phyloP scores from a whole-genome alignment of 2,329 filamentous ascomycete species.

The Endothia cerciana region DNA sequence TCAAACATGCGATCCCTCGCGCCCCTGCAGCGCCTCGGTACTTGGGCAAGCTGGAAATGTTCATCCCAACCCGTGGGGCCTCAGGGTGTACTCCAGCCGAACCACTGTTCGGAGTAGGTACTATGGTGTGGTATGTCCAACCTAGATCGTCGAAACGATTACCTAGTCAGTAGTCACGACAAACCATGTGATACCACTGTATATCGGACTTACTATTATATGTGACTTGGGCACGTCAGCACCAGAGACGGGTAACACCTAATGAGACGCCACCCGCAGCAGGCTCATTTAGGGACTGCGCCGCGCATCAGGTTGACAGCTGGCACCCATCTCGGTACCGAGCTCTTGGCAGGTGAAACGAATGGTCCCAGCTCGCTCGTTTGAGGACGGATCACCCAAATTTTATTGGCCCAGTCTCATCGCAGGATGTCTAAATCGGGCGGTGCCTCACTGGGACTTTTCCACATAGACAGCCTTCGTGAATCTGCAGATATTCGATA shows the following conservation, averaged over 20 bases:
- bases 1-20: background rate
- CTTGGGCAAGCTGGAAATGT: slow-evolving; percentile 1
- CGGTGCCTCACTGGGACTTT: background rate
- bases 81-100: background rate
- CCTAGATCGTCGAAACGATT: background rate
- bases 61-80: background rate
- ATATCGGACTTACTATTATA: background rate
- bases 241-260: background rate
- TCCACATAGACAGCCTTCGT: too few relatives aligned
- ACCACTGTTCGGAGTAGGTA: too few relatives aligned
- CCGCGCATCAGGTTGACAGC: background rate
- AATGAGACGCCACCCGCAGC: background rate
- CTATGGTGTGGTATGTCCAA: too few relatives aligned
- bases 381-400: background rate
- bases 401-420: background rate
- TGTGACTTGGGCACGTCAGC: background rate
- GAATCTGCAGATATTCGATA: too few relatives aligned
- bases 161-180: too few relatives aligned
- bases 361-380: background rate
- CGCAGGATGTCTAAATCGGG: background rate
- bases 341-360: slow-evolving; percentile 1
- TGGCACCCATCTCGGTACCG: background rate
- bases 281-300: background rate
- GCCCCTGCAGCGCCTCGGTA: slow-evolving; percentile 5
- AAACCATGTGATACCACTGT: too few relatives aligned